Evolutionary conservation across 129 eudicot genomes (phyloP).

Genomic region (Calendula officinalis): DNA sequence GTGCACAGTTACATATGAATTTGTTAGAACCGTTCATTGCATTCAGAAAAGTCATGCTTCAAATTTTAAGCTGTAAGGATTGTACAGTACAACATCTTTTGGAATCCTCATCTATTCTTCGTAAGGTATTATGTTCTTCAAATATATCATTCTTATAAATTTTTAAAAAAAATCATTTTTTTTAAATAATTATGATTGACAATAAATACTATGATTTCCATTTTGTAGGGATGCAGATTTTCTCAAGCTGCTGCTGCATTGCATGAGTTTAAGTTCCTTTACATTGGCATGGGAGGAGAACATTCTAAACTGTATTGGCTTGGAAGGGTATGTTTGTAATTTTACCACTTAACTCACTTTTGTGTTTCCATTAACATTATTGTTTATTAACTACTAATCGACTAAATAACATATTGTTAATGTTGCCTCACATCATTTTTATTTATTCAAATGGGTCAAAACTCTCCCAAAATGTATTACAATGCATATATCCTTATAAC

Average conservation of each 20-base stretch:
- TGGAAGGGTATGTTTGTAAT: conserved; percentile 64
- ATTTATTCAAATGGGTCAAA: background rate
- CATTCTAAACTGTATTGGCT: conserved; percentile 70
- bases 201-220: conserved; percentile 3
- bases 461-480: background rate
- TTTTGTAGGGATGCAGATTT: conserved; percentile 64
- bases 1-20: conserved; percentile 85
- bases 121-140: conserved; percentile 55
- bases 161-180: background rate
- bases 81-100: conserved; percentile 72
- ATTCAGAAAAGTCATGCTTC: conserved; percentile 85
- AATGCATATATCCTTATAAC: background rate
- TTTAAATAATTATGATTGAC: background rate
- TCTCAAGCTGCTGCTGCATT: conserved; percentile 96
- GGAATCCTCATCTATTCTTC: conserved; percentile 86
- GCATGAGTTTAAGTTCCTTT: conserved; percentile 77
- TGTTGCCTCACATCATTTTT: background rate
- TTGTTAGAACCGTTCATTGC: conserved; percentile 92
- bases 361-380: conserved; percentile 1
- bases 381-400: background rate
- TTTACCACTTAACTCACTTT: conserved; percentile 9
- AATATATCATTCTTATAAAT: background rate
- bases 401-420: background rate
- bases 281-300: conserved; percentile 56
- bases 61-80: conserved; percentile 62